Conservation (phyloP, 257 asterid species). For the Solanum sejunctum region DNA sequence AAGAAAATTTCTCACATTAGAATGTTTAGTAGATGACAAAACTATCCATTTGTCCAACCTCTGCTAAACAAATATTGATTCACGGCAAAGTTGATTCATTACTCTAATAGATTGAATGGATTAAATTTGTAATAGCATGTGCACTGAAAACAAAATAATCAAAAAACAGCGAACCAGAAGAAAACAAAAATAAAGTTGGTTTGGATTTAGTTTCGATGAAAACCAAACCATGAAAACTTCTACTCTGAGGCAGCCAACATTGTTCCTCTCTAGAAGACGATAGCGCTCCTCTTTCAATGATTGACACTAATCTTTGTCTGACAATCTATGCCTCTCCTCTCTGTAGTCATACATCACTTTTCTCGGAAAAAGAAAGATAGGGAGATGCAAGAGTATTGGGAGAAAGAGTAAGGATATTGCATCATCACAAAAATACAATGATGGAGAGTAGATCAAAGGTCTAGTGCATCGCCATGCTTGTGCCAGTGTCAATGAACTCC, state of each 20-base stretch:
- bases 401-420: background rate
- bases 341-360: background rate
- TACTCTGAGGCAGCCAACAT: background rate
- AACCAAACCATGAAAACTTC: background rate
- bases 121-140: background rate
- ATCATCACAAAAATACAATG: background rate
- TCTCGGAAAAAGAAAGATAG: background rate
- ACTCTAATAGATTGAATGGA: background rate
- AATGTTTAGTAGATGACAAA: background rate
- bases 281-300: background rate
- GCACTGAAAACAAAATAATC: background rate
- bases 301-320: background rate
- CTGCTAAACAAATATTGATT: background rate
- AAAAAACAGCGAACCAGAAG: background rate
- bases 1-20: background rate
- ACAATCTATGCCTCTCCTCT: background rate
- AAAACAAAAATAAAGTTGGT: background rate
- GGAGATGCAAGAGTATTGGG: background rate
- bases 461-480: background rate
- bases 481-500: background rate
- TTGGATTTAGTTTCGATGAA: background rate
- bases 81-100: background rate
- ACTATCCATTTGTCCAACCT: background rate
- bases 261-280: background rate
- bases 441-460: background rate